Conservation (phyloP, 2,329 filamentous ascomycete species). For the Zymoseptoria ardabiliae region DNA sequence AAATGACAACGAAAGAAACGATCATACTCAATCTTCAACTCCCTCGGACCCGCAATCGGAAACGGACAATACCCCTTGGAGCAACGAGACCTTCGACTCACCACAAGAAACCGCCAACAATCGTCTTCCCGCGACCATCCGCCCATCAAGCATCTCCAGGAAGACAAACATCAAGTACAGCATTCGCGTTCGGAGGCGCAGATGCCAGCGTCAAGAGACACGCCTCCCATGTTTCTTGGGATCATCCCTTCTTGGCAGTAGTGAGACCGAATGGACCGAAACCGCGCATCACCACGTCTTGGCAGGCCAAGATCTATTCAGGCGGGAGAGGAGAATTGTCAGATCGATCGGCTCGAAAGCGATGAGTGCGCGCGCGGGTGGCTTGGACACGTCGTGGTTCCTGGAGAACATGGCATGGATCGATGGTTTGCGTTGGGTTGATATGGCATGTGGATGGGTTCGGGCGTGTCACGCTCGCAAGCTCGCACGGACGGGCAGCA, state of each 20-base stretch:
- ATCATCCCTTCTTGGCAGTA: neutral
- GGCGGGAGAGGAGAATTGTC: too few relatives aligned
- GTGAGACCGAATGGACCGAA: too few relatives aligned
- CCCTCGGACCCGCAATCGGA: neutral
- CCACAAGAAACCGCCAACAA: neutral
- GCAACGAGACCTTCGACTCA: neutral
- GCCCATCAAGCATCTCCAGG: neutral
- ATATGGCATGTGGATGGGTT: too few relatives aligned
- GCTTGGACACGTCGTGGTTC: too few relatives aligned
- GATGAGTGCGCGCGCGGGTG: too few relatives aligned
- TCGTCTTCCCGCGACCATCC: neutral
- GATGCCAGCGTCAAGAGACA: neutral
- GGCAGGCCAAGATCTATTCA: too few relatives aligned
- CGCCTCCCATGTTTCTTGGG: neutral
- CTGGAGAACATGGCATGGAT: too few relatives aligned
- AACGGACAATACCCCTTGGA: neutral
- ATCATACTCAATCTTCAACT: neutral
- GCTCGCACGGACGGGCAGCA: too few relatives aligned
- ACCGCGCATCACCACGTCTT: too few relatives aligned
- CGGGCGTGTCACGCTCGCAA: too few relatives aligned
- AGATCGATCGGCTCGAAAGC: too few relatives aligned
- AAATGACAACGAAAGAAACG: neutral
- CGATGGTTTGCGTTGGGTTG: too few relatives aligned
- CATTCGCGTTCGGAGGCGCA: neutral
- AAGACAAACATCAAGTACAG: neutral